Conservation (phyloP, 306 rosid genomes). For the Medicago ruthenica region DNA sequence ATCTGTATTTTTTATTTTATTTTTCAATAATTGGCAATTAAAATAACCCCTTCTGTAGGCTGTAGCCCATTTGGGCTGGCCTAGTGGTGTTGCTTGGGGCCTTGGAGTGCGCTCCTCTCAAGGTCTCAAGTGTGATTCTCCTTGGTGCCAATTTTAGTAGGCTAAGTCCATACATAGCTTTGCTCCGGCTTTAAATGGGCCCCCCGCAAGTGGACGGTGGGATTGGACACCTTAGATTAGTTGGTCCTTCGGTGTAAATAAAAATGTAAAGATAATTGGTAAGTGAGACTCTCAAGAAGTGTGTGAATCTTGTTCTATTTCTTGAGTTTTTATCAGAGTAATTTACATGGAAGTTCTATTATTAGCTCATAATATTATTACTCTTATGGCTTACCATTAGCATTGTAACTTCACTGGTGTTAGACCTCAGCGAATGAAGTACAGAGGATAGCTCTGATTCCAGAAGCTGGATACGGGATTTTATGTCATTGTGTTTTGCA, state of each 20-base stretch:
- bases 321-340: constrained; percentile 13
- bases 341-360: constrained; percentile 9
- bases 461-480: constrained; percentile 61
- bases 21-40: neutral
- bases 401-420: constrained; percentile 39
- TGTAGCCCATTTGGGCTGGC: too few relatives aligned
- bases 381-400: constrained; percentile 60
- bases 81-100: too few relatives aligned
- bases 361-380: constrained; percentile 16
- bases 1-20: neutral
- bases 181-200: too few relatives aligned
- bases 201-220: too few relatives aligned
- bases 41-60: neutral
- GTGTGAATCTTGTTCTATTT: constrained; percentile 27
- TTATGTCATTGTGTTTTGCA: constrained; percentile 52
- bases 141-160: too few relatives aligned
- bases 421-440: constrained; percentile 60
- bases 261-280: constrained; percentile 8
- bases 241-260: too few relatives aligned
- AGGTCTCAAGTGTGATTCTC: too few relatives aligned
- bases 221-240: too few relatives aligned
- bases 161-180: too few relatives aligned
- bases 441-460: constrained; percentile 71
- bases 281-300: constrained; percentile 27
- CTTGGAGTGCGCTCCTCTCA: too few relatives aligned